phyloP scores from a whole-genome alignment of 192 early-diverging fungal genomes.

The Linnemannia elongata region DNA sequence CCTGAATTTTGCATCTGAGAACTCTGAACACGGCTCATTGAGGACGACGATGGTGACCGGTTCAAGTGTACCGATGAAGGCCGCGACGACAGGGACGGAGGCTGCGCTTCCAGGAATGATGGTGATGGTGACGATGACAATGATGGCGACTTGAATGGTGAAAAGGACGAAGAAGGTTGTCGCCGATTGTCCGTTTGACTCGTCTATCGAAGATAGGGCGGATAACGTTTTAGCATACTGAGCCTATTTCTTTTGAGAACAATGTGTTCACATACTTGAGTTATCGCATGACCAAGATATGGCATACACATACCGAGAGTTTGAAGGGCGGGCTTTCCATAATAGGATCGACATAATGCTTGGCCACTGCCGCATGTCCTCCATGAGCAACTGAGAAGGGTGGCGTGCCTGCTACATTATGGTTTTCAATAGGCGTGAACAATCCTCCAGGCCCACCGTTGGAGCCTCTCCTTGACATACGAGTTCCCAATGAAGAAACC shows the following conservation, averaged over 20 bases:
- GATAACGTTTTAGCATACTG: not conserved
- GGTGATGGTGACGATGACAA: constrained; percentile 58
- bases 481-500: constrained; percentile 42
- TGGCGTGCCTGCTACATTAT: constrained; percentile 27
- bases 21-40: constrained; percentile 53
- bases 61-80: constrained; percentile 44
- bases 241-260: not conserved
- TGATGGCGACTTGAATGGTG: constrained; percentile 61
- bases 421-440: constrained; percentile 17
- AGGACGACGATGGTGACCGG: constrained; percentile 52
- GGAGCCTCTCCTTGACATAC: constrained; percentile 36
- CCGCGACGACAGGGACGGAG: constrained; percentile 32
- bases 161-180: constrained; percentile 29
- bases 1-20: constrained; percentile 33
- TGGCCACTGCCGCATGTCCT: constrained; percentile 31
- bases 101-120: constrained; percentile 35
- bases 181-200: constrained; percentile 44
- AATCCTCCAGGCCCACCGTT: constrained; percentile 30
- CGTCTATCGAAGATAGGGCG: constrained; percentile 9
- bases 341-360: constrained; percentile 41
- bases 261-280: not conserved
- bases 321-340: constrained; percentile 50
- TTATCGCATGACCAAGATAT: not conserved
- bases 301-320: constrained; percentile 17
- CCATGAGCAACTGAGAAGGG: constrained; percentile 35